Evolutionary conservation across 495 filamentous ascomycete species (phyloP), one percentile per base, ranked within the genome.

Genomic region (Thermochaetoides thermophila): DNA sequence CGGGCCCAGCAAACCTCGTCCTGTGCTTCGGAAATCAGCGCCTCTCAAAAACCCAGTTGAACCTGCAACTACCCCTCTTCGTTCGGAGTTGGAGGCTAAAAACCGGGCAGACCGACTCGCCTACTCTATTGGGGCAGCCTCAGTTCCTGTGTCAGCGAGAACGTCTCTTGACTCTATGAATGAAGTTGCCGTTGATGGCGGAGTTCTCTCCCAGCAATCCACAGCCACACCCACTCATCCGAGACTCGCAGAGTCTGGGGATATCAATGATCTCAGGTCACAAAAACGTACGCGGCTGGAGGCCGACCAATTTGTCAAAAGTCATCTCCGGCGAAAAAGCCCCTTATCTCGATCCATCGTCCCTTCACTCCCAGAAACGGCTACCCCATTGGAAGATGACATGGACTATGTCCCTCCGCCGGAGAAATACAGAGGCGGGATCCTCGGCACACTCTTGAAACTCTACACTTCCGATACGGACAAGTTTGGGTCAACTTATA

Each of bases 401-500:
- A 2, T 39, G 16, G 63, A 68, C 27, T 85, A 82, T 43, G 64
- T 81, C 5, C 73, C 76, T 25, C 64, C 64, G 10, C 84, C 82
- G 3, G 50, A 65, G 5, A 67, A 78, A 30, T 89, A 81, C 49
- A 78, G 74, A 27, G 73, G 74, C 23, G 83, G 86, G 18, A 69
- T 91, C 27, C 61, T 96, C 6, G 74, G 76, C 4, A 79, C 73
- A 6, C 57, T 96, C 2, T 59, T 94, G 34, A 91, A 81, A 52
- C 65, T 92, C 8, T 78, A 86, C 44, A 68, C 70, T 33, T 35
- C 55, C 21, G 47, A 52, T 3, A 37, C 50, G 18, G n/a, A n/a
- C n/a, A 45, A 39, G 13, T 19, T 33, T 10, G 38, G 26, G 3
- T 19, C 27, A 1, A 21, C 23, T n/a, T 25, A 20, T 9, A 13